These are phyloP conservation scores for Boletus huronensis DNA, from an alignment of 768 basidiomycete species.

Conservation along the genomic window DNA sequence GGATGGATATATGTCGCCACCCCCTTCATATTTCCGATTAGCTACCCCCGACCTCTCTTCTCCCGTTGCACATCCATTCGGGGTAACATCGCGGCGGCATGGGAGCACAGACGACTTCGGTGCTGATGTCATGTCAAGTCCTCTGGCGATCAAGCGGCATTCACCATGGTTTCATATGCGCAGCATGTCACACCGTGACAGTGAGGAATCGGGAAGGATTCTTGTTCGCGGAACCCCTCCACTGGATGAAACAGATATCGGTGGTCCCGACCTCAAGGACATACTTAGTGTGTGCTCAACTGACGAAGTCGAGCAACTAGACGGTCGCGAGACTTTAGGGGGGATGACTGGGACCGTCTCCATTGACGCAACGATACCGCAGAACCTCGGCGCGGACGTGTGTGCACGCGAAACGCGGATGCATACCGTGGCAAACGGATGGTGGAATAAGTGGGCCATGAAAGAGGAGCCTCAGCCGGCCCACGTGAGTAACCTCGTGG, in stretches of 20 bases:
- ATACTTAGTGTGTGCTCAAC: constrained; percentile 41
- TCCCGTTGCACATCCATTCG: constrained; percentile 41
- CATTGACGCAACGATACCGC: constrained; percentile 23
- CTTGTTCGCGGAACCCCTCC: constrained; percentile 33
- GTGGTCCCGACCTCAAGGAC: constrained; percentile 45
- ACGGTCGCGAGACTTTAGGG: constrained; percentile 20
- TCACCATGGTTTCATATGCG: constrained; percentile 10
- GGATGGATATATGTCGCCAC: constrained; percentile 80
- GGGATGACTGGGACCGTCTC: constrained; percentile 31
- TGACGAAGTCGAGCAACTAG: constrained; percentile 44
- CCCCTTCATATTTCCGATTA: constrained; percentile 45
- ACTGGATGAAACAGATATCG: constrained; percentile 11
- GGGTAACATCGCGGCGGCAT: constrained; percentile 8
- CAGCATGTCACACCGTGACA: neutral
- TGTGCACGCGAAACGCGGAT: constrained; percentile 30
- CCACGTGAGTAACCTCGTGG: constrained; percentile 19
- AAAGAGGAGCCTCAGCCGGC: constrained; percentile 17
- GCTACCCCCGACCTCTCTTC: constrained; percentile 66
- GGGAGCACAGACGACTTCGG: constrained; percentile 42
- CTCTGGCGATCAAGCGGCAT: constrained; percentile 22
- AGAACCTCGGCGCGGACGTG: constrained; percentile 24
- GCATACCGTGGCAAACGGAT: constrained; percentile 43
- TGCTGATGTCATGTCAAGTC: constrained; percentile 42
- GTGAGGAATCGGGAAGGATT: constrained; percentile 7
- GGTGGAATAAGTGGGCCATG: constrained; percentile 52